A percentile compares a stretch with the other conserved stretches of the same genome.
phyloP scores from a whole-genome alignment of 345 rosid genomes.

The Eucalyptus marginata region DNA sequence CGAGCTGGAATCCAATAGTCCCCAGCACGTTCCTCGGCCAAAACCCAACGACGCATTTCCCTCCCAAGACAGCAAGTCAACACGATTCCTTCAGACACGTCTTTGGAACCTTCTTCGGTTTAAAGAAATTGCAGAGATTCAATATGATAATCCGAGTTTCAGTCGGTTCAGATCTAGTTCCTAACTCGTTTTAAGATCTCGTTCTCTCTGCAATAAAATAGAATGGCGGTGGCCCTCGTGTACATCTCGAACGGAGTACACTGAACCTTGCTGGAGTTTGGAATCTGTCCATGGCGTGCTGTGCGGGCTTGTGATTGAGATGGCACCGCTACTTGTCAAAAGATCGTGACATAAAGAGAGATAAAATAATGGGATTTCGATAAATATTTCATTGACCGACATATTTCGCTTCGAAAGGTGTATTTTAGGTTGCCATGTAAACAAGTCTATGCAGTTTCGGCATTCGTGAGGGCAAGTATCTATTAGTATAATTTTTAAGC shows the following conservation, averaged over 20 bases:
- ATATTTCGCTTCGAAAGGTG: fast-evolving
- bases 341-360: background rate
- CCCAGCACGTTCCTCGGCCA: background rate
- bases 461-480: background rate
- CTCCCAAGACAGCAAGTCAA: background rate
- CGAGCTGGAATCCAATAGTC: background rate
- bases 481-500: background rate
- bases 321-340: background rate
- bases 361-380: background rate
- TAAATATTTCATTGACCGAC: background rate
- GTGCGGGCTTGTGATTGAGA: background rate
- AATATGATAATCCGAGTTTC: background rate
- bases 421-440: background rate
- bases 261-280: background rate
- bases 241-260: background rate
- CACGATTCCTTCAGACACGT: background rate
- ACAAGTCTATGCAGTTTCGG: background rate
- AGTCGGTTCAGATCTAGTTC: background rate
- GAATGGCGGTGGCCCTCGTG: background rate
- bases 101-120: background rate
- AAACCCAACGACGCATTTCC: background rate
- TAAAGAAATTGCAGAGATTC: background rate
- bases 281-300: background rate
- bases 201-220: background rate
- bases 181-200: background rate